Base-by-base conservation (phyloP, 352 stramenopile genomes). In the Blastocystis sp. region DNA sequence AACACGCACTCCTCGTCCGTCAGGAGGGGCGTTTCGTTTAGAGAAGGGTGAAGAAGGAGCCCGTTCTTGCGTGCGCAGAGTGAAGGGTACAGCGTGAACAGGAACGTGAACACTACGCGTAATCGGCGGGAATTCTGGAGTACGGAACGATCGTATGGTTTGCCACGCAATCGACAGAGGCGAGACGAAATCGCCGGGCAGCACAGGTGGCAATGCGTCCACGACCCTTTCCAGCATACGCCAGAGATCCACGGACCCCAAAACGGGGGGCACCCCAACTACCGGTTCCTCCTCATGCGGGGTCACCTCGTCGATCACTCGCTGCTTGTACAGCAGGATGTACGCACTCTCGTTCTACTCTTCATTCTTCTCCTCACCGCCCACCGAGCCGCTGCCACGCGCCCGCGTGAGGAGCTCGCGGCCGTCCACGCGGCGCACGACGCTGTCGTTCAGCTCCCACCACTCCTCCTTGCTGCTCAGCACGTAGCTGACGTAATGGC, bases 401-500 rank as follows among this genome's bases (percentile, higher is more conserved):
- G 48, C 48, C 6, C 48, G 48, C 6, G 14, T 57, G 48, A 57
- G 48, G 48, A 57, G 48, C 6, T 57, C 48, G 6, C 14, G 6
- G 48, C 48, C 48, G 48, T 57, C 48, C 48, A 57, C 48, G 48
- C 48, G 48, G 14, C 6, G 6, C 6, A 57, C 48, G 48, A 7
- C 6, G 14, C 48, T 57, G 48, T 57, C 48, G 48, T 57, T 57
- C 48, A 57, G 48, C 14, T 57, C 48, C 48, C 48, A 57, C 48
- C 48, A 57, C 48, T 57, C 48, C 6, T 57, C 48, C 48, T 14
- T 14, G 48, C 14, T 14, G 48, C 48, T 14, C 6, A 7, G 14
- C 48, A 57, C 48, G 48, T 57, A 57, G 48, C 48, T 57, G 48
- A 57, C 48, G 54, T 91, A 91, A 64, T 91, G 89, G 0, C 89